Evolutionary conservation across 768 basidiomycete genomes (phyloP), one percentile per base, ranked within the genome.

Genomic region (Psilocybe sp.): DNA sequence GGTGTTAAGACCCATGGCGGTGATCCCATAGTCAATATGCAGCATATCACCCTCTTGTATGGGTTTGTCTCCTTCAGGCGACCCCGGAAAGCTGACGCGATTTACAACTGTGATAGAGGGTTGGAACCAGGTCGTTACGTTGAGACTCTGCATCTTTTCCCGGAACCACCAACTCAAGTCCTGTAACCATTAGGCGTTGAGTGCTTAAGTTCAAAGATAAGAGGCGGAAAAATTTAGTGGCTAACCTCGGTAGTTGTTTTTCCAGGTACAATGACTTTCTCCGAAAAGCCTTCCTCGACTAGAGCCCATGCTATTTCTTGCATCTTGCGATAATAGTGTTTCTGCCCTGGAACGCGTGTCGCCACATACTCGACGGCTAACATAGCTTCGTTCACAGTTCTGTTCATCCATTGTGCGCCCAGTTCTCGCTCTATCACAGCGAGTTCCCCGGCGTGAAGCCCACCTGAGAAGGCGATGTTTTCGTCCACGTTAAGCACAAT

Each of bases 111-210:
- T 75, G 8, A 80, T 70, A 14, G 77, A 64, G 5, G 79, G 77
- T 46, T 78, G 78, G 57, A 74, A 76, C 78, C 78, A 80, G 13
- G 77, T 81, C 12, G 71, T 68, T 18, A 75, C 66, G 54, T 76
- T 75, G 16, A 66, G 64, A 19, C 56, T 57, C 37, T 73, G 74
- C 72, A 80, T 79, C 55, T 74, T 73, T 50, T 78, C 77, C 32
- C 76, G 67, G 60, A 77, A 80, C 75, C 75, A 78, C 78, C 78
- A 81, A 47, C 72, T 70, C n/a, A 81, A 56, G 55, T 81, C 79
- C 75, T 77, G 45, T 19, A 41, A 18, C 13, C 16, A 13, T n/a
- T 7, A 18, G 10, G 34, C 18, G 20, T 44, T 12, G 35, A 14
- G 43, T 13, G 39, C 37, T n/a, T 38, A 39, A 28, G 23, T 28